Conservation (phyloP, 2,329 filamentous ascomycete genomes). For the Boeremia lycopersici region DNA sequence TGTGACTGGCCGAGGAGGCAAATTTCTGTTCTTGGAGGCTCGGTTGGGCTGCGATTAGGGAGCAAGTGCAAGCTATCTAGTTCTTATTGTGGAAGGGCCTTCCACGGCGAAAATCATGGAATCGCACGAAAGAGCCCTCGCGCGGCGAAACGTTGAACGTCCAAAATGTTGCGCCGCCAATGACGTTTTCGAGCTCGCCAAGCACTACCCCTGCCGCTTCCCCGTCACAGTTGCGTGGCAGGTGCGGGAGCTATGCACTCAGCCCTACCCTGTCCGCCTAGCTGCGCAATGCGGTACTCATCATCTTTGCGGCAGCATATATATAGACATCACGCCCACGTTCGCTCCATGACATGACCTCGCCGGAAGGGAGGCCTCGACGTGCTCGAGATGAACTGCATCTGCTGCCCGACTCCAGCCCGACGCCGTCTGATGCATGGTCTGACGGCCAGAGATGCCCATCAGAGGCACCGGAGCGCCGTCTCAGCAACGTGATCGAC, state of each 20-base stretch:
- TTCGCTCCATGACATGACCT: conserved; percentile 34
- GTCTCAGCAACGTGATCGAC: conserved; percentile 22
- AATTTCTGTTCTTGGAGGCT: conserved; percentile 13
- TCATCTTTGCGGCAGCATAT: conserved; percentile 4
- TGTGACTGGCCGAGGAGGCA: conserved; percentile 34
- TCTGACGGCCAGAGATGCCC: not conserved
- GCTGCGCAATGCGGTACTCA: conserved; percentile 16
- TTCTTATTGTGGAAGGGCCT: conserved; percentile 5
- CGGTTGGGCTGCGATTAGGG: conserved; percentile 14
- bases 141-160: conserved; percentile 23
- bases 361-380: conserved; percentile 16
- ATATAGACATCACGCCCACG: not conserved
- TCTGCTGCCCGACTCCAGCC: not conserved
- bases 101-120: conserved; percentile 13
- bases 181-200: conserved; percentile 13
- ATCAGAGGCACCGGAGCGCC: not conserved
- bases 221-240: conserved; percentile 22
- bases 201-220: conserved; percentile 19
- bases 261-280: conserved; percentile 12
- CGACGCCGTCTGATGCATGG: not conserved
- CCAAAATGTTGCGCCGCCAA: conserved; percentile 10
- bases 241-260: conserved; percentile 16
- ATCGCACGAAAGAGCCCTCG: conserved; percentile 2
- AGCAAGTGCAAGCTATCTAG: conserved; percentile 9
- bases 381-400: conserved; percentile 11